Conservation (phyloP, 1,284 basidiomycete genomes). For the Anthracocystis walkeri region DNA sequence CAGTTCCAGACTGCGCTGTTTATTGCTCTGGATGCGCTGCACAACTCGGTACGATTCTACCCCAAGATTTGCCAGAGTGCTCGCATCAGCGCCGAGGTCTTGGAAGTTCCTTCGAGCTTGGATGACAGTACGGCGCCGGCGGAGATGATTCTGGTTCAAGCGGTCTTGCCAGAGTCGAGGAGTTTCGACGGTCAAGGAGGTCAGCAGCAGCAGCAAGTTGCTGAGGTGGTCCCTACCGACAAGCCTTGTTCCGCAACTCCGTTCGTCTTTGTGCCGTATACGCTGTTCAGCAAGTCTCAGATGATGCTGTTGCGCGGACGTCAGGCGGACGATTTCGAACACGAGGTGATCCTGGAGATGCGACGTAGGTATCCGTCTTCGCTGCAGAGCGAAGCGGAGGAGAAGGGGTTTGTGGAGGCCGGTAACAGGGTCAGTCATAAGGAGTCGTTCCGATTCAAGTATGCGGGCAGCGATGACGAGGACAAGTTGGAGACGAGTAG, state of each 20-base stretch:
- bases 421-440: conserved; percentile 23
- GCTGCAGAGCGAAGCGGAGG: conserved; percentile 59
- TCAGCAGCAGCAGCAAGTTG: neutral
- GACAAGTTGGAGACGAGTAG: conserved; percentile 46
- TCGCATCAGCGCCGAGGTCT: conserved; percentile 72
- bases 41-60: conserved; percentile 71
- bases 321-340: conserved; percentile 70
- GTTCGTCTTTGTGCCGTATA: conserved; percentile 73
- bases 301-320: conserved; percentile 71
- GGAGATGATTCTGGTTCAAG: conserved; percentile 71
- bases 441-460: conserved; percentile 42
- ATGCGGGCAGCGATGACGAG: conserved; percentile 42
- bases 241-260: conserved; percentile 71
- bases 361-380: conserved; percentile 68
- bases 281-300: conserved; percentile 72
- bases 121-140: conserved; percentile 66
- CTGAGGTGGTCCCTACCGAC: conserved; percentile 66
- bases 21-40: conserved; percentile 72
- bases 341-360: conserved; percentile 69
- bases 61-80: conserved; percentile 71
- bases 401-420: conserved; percentile 30
- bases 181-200: conserved; percentile 62
- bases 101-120: conserved; percentile 71
- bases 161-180: conserved; percentile 71
- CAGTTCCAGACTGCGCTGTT: conserved; percentile 73